Percentiles rank a stretch among this genome's conserved stretches.
Evolutionary conservation across 75 land plant species (phyloP).

Genomic region (Cryptomeria japonica): DNA sequence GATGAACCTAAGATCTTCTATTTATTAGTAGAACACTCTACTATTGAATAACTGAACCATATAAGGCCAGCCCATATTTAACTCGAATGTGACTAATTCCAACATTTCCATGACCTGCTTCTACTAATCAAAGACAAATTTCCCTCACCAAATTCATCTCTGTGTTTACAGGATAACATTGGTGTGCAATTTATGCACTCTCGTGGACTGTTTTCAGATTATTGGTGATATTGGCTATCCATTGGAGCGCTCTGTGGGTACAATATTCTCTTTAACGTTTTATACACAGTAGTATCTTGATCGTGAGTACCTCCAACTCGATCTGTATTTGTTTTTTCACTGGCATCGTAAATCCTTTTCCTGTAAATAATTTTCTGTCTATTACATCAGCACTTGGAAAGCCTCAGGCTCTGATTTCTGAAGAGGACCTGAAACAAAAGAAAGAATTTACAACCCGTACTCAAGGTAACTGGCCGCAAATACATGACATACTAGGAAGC

Average conservation of each 20-base stretch:
- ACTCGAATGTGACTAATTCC: too few species aligned
- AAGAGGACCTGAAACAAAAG: slow-evolving; percentile 30
- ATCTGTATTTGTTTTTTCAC: background rate
- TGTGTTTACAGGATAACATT: slow-evolving; percentile 12
- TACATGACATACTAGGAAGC: slow-evolving; percentile 2
- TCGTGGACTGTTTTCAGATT: slow-evolving; percentile 52
- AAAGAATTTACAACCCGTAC: slow-evolving; percentile 3
- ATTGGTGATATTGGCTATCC: slow-evolving; percentile 67
- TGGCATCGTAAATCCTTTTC: background rate
- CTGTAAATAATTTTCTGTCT: background rate
- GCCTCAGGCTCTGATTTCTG: slow-evolving; percentile 37
- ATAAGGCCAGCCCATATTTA: too few species aligned
- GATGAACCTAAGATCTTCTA: too few species aligned
- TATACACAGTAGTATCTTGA: slow-evolving; percentile 27
- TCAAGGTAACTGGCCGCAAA: background rate
- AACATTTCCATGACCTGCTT: too few species aligned
- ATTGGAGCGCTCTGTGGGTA: slow-evolving; percentile 44
- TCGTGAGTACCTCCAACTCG: slow-evolving; percentile 13
- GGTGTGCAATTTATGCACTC: slow-evolving; percentile 51
- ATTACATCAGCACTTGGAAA: slow-evolving; percentile 34
- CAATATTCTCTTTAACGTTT: slow-evolving; percentile 49
- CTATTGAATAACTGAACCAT: too few species aligned
- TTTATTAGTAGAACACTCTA: too few species aligned
- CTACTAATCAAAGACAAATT: too few species aligned
- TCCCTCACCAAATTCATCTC: background rate